Evolutionary conservation across 139 green algal species (phyloP), one percentile per base, ranked within the genome.

Genomic region (Marvania coccoides): DNA sequence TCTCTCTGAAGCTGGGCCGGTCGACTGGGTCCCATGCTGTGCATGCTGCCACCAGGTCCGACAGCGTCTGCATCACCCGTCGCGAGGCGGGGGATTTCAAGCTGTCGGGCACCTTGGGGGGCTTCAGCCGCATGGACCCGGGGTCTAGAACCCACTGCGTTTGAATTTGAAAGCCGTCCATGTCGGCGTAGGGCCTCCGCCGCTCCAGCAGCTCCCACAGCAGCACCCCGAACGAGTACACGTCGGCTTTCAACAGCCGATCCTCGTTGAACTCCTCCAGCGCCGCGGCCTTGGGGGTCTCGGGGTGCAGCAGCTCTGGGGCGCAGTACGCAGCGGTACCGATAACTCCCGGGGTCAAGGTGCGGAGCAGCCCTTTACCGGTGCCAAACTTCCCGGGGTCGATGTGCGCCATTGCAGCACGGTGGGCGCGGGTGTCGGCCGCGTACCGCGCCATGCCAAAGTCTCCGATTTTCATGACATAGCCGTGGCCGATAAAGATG

Each of bases 391-490:
- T 12, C 3, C 59, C 57, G 14, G 14, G 30, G 10, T 35, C 19
- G 14, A 28, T 38, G 28, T 66, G 23, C n/a, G 59, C 33, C n/a
- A 26, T 26, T 12, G 34, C 36, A 39, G 5, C 33, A 9, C n/a
- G 57, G 26, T 71, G 37, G 15, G 34, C 28, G 0, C 38, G 28
- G 15, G 30, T 65, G 26, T 56, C 28, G 14, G 31, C 57, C 30
- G 59, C 72, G 46, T 80, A 76, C 0, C 79, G 58, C 12, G 56
- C 61, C 47, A 85, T 70, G 40, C 78, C 78, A 54, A 85, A 74
- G 63, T 85, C 79, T 14, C 65, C 72, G 3, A 85, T 59, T 59
- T 87, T 87, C 47, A 77, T 67, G n/a, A 74, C 68, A 48, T 71
- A 83, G 36, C 76, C 67, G 53, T 79, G 71, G 29, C 81, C 80